Evolutionary conservation across 306 rosid species (phyloP).

Genomic region (Morella rubra): DNA sequence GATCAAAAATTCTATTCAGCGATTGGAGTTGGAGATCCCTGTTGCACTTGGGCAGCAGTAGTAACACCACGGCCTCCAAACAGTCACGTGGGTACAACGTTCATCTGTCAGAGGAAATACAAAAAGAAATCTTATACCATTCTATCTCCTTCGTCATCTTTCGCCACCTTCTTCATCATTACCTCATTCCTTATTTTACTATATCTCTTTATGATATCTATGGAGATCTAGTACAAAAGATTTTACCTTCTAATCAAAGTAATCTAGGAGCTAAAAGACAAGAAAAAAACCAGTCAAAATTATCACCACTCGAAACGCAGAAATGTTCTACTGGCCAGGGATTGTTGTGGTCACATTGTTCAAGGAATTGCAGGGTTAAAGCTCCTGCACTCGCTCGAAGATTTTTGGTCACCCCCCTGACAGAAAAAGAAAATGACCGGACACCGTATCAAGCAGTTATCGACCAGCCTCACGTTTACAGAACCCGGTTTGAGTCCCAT

Average conservation of each 20-base stretch:
- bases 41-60: neutral
- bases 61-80: neutral
- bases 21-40: neutral
- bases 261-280: neutral
- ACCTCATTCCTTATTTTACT: neutral
- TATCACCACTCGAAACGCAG: neutral
- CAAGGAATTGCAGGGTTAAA: slow-evolving; percentile 50
- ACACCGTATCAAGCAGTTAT: slow-evolving; percentile 70
- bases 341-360: neutral
- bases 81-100: slow-evolving; percentile 29
- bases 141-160: neutral
- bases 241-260: neutral
- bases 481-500: slow-evolving; percentile 52
- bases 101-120: neutral
- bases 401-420: slow-evolving; percentile 71
- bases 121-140: neutral
- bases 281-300: neutral
- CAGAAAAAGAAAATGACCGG: slow-evolving; percentile 72
- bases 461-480: slow-evolving; percentile 58
- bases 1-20: no score
- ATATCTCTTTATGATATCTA: no score
- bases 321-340: no score
- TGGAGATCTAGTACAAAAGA: neutral
- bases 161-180: neutral
- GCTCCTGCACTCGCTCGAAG: slow-evolving; percentile 41